A percentile compares a stretch with the other conserved stretches of the same genome.
Evolutionary conservation across 2,329 filamentous ascomycete genomes (phyloP).

Genomic region (Thielaviopsis populi): DNA sequence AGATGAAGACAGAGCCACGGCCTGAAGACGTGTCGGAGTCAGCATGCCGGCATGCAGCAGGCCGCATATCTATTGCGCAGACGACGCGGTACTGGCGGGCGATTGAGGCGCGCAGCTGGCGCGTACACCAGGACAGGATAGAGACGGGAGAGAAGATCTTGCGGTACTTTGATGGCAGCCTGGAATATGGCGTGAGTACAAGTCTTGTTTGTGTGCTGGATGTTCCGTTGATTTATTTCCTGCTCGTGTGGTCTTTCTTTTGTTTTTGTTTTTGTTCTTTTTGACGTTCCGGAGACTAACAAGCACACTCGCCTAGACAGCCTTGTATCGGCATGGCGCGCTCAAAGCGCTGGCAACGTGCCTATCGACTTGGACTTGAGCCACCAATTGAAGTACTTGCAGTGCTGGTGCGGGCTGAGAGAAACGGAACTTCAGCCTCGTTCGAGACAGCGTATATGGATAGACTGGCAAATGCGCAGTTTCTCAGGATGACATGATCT

Average conservation of each 20-base stretch:
- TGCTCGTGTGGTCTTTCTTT: no score
- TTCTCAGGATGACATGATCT: conserved; percentile 24
- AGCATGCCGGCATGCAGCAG: no score
- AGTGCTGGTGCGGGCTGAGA: conserved; percentile 59
- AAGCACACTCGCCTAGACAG: conserved; percentile 28
- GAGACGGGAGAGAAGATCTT: conserved; percentile 68
- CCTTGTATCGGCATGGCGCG: conserved; percentile 78
- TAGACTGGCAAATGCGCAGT: conserved; percentile 40
- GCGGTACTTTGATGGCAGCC: conserved; percentile 82
- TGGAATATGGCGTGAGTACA: conserved; percentile 73
- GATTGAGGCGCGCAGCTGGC: conserved; percentile 16
- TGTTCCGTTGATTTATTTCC: no score
- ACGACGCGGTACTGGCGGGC: no score
- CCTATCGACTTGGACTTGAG: conserved; percentile 63
- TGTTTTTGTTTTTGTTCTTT: no score
- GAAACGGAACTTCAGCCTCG: conserved; percentile 32
- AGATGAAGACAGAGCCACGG: no score
- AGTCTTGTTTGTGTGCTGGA: no score
- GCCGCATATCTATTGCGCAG: no score
- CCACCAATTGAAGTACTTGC: conserved; percentile 85
- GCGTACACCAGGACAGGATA: conserved; percentile 66
- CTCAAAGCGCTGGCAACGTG: conserved; percentile 74
- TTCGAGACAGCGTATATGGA: conserved; percentile 62
- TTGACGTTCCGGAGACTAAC: background rate
- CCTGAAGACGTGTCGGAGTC: no score